Evolutionary conservation across 192 early-diverging fungal genomes (phyloP).

Genomic region (Coemansia sp.): DNA sequence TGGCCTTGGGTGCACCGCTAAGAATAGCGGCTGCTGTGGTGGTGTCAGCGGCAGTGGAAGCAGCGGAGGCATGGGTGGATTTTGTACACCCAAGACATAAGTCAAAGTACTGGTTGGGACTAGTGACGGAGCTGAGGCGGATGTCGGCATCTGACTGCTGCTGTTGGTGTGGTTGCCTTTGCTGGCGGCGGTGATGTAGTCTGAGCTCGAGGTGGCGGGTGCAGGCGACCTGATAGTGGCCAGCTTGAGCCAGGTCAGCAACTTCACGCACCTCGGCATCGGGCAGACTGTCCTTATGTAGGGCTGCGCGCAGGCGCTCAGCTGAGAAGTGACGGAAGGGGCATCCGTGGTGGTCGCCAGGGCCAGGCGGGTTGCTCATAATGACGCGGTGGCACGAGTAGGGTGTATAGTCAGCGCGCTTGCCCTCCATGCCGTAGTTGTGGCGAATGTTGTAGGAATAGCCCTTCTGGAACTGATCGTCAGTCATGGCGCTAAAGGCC

Average conservation of each 20-base stretch:
- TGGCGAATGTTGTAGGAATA: constrained; percentile 95
- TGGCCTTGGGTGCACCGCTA: neutral
- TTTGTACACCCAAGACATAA: constrained; percentile 46
- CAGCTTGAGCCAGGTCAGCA: constrained; percentile 59
- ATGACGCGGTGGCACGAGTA: constrained; percentile 91
- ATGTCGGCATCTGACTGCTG: constrained; percentile 8
- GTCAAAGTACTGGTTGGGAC: constrained; percentile 96
- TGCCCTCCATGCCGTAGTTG: constrained; percentile 95
- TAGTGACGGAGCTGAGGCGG: constrained; percentile 69
- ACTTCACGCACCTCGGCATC: constrained; percentile 69
- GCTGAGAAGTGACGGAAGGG: constrained; percentile 84
- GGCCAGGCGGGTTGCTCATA: constrained; percentile 68
- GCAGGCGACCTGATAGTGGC: constrained; percentile 94
- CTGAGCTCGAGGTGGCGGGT: constrained; percentile 83
- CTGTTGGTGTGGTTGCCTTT: constrained; percentile 4
- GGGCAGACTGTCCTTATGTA: constrained; percentile 59
- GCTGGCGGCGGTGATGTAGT: constrained; percentile 22
- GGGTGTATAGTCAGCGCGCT: constrained; percentile 73
- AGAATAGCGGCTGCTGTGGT: constrained; percentile 6
- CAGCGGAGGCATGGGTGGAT: neutral
- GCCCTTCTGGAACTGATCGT: constrained; percentile 89
- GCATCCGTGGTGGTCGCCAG: constrained; percentile 92
- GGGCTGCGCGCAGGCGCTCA: constrained; percentile 61
- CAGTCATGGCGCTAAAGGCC: constrained; percentile 76
- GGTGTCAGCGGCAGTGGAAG: neutral